These are phyloP conservation scores for Paracorniculantispora psalliotae DNA, from an alignment of 2,329 filamentous ascomycete genomes.

Conservation along the genomic window DNA sequence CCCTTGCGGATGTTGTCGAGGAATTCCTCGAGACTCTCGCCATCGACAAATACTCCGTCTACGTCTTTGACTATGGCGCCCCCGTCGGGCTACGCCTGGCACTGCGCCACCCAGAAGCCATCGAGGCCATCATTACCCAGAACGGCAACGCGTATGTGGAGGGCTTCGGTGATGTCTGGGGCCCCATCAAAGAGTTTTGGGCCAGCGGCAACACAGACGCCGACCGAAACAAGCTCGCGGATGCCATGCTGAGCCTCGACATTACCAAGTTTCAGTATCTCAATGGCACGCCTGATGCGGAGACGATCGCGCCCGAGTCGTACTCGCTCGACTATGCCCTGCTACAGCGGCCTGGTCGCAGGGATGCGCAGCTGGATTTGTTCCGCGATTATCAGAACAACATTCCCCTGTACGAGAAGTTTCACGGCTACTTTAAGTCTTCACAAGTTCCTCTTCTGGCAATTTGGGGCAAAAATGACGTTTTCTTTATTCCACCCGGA, in stretches of 20 bases:
- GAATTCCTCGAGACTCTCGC: conserved; percentile 44
- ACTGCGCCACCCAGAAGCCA: conserved; percentile 39
- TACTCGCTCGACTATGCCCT: conserved; percentile 49
- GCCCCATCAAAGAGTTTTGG: conserved; percentile 43
- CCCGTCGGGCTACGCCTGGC: conserved; percentile 51
- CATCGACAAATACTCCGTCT: conserved; percentile 46
- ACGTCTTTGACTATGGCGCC: conserved; percentile 61
- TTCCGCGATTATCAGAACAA: conserved; percentile 55
- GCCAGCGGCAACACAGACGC: conserved; percentile 26
- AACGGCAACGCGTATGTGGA: conserved; percentile 59
- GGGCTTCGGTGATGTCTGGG: conserved; percentile 50
- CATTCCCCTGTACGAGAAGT: conserved; percentile 46
- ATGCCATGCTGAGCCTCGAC: conserved; percentile 31
- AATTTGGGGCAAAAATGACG: conserved; percentile 55
- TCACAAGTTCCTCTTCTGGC: conserved; percentile 50
- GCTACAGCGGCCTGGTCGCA: conserved; percentile 43
- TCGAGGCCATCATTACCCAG: conserved; percentile 51
- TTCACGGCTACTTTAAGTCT: conserved; percentile 50
- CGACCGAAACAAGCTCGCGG: conserved; percentile 32
- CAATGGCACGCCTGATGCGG: conserved; percentile 31
- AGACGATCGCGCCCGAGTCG: conserved; percentile 37
- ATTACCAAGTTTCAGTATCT: conserved; percentile 41
- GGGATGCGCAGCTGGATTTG: conserved; percentile 51
- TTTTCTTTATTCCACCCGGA: conserved; percentile 44
- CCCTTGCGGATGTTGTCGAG: conserved; percentile 41